phyloP scores from a whole-genome alignment of 176 grass and related monocot genomes.

The Oryza meyeriana region DNA sequence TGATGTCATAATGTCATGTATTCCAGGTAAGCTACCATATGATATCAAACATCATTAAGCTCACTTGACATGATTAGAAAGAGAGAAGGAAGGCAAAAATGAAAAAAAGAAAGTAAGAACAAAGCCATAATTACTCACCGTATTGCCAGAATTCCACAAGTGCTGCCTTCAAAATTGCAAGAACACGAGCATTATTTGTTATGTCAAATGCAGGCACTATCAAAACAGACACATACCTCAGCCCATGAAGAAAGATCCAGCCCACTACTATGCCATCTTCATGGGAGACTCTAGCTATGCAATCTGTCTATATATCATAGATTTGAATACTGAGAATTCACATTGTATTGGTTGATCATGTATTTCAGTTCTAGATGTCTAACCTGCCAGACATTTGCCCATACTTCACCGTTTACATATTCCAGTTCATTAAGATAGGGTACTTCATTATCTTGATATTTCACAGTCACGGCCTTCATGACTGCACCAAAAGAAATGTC shows the following conservation, averaged over 20 bases:
- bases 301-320: conserved; percentile 80
- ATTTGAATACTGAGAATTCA: conserved; percentile 36
- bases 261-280: conserved; percentile 65
- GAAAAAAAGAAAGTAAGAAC: background rate
- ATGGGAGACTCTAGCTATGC: conserved; percentile 87
- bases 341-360: conserved; percentile 17
- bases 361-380: conserved; percentile 40
- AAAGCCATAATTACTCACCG: conserved; percentile 27
- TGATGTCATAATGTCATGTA: background rate
- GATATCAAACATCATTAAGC: background rate
- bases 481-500: conserved; percentile 53
- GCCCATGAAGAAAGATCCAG: conserved; percentile 88
- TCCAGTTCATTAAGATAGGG: conserved; percentile 86
- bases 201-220: background rate
- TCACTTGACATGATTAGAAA: background rate
- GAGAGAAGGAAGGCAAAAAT: background rate
- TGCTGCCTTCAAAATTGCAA: conserved; percentile 43
- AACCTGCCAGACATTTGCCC: conserved; percentile 99
- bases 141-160: conserved; percentile 49
- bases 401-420: conserved; percentile 92
- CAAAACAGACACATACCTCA: conserved; percentile 46
- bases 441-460: conserved; percentile 70
- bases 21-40: background rate
- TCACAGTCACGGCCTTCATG: conserved; percentile 65
- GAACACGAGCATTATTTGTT: background rate